A percentile compares a stretch with the other conserved stretches of the same genome.
Evolutionary conservation across 805 yeast genomes (phyloP).

Genomic region (Candida awuae): DNA sequence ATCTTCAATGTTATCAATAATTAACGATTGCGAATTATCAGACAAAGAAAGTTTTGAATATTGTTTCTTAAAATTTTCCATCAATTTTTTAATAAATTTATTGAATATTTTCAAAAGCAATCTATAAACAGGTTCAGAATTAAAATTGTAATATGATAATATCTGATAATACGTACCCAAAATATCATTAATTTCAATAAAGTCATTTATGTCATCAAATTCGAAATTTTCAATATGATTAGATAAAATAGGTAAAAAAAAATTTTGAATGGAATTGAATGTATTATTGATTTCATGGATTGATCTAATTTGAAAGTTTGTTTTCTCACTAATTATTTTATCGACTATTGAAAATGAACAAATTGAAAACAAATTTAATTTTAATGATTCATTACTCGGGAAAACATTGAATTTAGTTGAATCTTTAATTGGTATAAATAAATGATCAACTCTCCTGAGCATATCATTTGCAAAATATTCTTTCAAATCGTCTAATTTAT

Average conservation of each 20-base stretch:
- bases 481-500: conserved; percentile 53
- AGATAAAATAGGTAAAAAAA: conserved; percentile 51
- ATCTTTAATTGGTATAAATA: conserved; percentile 54
- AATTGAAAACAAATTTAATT: conserved; percentile 50
- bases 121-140: conserved; percentile 51
- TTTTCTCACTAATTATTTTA: conserved; percentile 53
- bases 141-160: conserved; percentile 63
- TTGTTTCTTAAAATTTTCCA: conserved; percentile 47
- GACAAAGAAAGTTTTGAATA: conserved; percentile 58
- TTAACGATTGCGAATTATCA: conserved; percentile 86
- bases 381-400: conserved; percentile 37
- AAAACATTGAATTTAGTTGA: conserved; percentile 26
- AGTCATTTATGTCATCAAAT: conserved; percentile 31
- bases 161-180: conserved; percentile 69
- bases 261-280: conserved; percentile 63
- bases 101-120: conserved; percentile 52
- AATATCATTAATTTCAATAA: conserved; percentile 49
- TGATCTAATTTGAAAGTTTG: conserved; percentile 56
- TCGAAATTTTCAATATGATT: conserved; percentile 38
- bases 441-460: conserved; percentile 57
- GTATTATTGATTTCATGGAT: conserved; percentile 58
- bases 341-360: conserved; percentile 76
- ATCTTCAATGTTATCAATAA: conserved; percentile 48
- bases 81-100: conserved; percentile 49
- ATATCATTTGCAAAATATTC: conserved; percentile 64